phyloP scores from a whole-genome alignment of 2,329 filamentous ascomycete genomes.

The Paraconiothyrium brasiliense region DNA sequence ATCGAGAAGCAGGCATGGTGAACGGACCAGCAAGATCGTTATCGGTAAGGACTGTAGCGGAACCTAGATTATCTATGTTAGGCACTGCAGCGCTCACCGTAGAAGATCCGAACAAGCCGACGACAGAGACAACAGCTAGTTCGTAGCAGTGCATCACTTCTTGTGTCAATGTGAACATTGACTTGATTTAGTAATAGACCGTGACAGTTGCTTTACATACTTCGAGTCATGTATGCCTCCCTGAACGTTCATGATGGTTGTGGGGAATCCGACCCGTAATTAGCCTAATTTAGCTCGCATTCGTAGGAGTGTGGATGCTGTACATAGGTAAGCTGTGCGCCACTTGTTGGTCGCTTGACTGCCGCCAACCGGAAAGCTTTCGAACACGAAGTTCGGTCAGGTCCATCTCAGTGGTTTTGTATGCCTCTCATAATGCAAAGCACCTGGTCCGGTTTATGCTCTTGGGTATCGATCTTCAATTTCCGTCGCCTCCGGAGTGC shows the following conservation, averaged over 20 bases:
- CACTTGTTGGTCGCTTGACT: background rate
- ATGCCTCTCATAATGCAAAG: background rate
- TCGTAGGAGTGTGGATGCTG: background rate
- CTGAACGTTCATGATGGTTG: background rate
- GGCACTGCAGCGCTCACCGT: slow-evolving; percentile 6
- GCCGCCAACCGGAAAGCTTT: background rate
- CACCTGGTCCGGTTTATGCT: background rate
- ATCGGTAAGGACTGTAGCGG: slow-evolving; percentile 9
- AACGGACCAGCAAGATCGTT: slow-evolving; percentile 14
- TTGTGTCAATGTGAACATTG: background rate
- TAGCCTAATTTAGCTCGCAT: slow-evolving; percentile 7
- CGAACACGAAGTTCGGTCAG: background rate
- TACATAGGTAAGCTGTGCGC: background rate
- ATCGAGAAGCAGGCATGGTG: no score
- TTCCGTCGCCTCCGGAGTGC: background rate
- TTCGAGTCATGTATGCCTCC: slow-evolving; percentile 5
- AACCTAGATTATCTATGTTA: background rate
- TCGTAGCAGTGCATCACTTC: slow-evolving; percentile 2
- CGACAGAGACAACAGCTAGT: background rate
- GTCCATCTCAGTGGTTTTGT: background rate
- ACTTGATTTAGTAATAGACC: background rate
- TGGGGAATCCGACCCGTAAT: slow-evolving; percentile 3
- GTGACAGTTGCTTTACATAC: background rate
- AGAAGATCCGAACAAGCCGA: slow-evolving; percentile 7
- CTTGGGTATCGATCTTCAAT: slow-evolving; percentile 8